A percentile compares a stretch with the other conserved stretches of the same genome.
These are phyloP conservation scores for Rubia tinctorum DNA, from an alignment of 305 asterid genomes.

Conservation along the genomic window DNA sequence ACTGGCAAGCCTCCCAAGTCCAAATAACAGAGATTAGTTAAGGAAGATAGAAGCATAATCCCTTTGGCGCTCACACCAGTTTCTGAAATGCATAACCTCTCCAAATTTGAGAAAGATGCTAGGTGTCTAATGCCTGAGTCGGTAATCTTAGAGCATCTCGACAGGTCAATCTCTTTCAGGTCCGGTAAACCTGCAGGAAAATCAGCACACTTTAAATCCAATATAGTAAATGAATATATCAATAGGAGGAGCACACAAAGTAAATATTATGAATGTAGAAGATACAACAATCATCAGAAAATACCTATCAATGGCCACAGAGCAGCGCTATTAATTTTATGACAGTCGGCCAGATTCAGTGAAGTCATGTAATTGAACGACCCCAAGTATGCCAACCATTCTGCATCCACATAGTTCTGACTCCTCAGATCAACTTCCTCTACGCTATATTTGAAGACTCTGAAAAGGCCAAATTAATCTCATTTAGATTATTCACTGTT, in stretches of 20 bases:
- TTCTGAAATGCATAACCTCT: conserved; percentile 75
- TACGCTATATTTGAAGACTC: conserved; percentile 75
- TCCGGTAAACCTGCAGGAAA: conserved; percentile 58
- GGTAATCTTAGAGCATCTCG: conserved; percentile 76
- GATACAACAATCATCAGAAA: not conserved
- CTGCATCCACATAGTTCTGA: conserved; percentile 75
- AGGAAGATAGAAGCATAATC: conserved; percentile 51
- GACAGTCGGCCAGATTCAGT: conserved; percentile 68
- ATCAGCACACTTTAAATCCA: not conserved
- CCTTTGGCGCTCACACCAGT: conserved; percentile 81
- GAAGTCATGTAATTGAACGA: conserved; percentile 65
- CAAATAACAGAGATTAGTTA: conserved; percentile 52
- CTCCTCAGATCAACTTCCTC: conserved; percentile 72
- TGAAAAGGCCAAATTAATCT: conserved; percentile 32
- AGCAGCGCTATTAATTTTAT: conserved; percentile 67
- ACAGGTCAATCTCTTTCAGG: conserved; percentile 76
- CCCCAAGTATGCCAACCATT: conserved; percentile 98
- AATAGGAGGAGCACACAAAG: conserved; percentile 9
- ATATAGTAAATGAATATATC: not conserved
- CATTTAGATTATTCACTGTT: not conserved
- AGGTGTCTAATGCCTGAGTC: conserved; percentile 80
- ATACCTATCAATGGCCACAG: conserved; percentile 84
- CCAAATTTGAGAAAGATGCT: conserved; percentile 55
- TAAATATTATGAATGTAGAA: not conserved
- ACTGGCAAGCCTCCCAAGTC: conserved; percentile 91